Evolutionary conservation across 2,329 filamentous ascomycete species (phyloP), one percentile per base, ranked within the genome.

Genomic region (Trichophyton verrucosum): DNA sequence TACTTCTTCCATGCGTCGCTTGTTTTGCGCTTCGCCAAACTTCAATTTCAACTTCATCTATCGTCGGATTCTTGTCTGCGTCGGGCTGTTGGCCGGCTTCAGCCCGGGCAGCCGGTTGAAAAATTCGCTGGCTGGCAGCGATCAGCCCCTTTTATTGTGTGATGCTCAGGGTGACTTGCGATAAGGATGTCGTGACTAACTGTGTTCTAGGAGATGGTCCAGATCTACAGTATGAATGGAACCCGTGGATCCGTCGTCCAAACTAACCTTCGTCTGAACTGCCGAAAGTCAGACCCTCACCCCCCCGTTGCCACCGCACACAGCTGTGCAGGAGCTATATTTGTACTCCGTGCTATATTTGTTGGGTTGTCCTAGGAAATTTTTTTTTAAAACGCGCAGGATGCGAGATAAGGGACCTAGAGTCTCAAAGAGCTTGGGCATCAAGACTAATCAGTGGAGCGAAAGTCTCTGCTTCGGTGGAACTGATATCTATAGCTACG

Each of bases 271-370:
- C 49, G 27, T 17, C 27, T 55, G 49, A 55, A 55, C 27, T 55
- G 49, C 49, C 49, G 49, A 55, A 55, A 55, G 49, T 55, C 49
- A 55, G 49, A 55, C 27, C 49, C 49, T 55, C 49, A 38, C 33
- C 3, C 3, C n/a, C 13, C 13, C 49, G 5, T 55, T n/a, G 49
- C 49, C 49, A 55, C 49, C 49, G 30, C 49, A 55, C 49, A 55
- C 15, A 55, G 49, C 27, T 38, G 33, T 20, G 3, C 49, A 3
- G 2, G 11, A 49, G 46, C 46, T 49, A 49, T 49, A 49, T 49
- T 49, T 49, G 20, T 49, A 49, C 30, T 7, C 20, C 20, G 20
- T 20, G 20, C 20, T 20, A 20, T 20, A 20, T 15, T 17, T 49
- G 46, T 27, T 49, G 46, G n/a, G 27, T 20, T 15, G n/a, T 55